Percentiles rank a stretch among this genome's conserved stretches.
These are phyloP conservation scores for Rutidosis leptorrhynchoides DNA, from an alignment of 129 eudicot species.

Conservation along the genomic window DNA sequence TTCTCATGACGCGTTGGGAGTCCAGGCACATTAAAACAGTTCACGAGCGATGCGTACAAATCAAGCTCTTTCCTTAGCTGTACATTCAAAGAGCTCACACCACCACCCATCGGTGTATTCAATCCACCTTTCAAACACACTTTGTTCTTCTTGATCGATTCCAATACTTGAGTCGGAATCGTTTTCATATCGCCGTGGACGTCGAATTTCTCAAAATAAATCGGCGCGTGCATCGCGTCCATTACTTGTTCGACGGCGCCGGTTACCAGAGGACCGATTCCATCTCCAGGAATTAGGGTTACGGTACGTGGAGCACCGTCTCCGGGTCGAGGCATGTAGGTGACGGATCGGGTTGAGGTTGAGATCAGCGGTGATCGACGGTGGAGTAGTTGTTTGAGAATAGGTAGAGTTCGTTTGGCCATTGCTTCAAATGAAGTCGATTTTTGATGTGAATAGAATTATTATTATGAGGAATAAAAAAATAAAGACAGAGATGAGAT, in stretches of 20 bases:
- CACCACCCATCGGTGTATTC: conserved; percentile 90
- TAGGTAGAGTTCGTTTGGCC: conserved; percentile 38
- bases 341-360: conserved; percentile 57
- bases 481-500: neutral
- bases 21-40: conserved; percentile 76
- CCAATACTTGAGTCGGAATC: conserved; percentile 59
- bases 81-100: conserved; percentile 81
- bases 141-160: conserved; percentile 69
- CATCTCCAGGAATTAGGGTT: conserved; percentile 89
- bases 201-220: conserved; percentile 68
- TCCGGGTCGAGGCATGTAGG: conserved; percentile 99
- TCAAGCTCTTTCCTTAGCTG: conserved; percentile 83
- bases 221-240: conserved; percentile 98
- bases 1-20: conserved; percentile 77
- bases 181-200: conserved; percentile 77
- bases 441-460: conserved; percentile 13
- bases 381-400: conserved; percentile 40
- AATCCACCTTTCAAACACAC: conserved; percentile 90
- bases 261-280: conserved; percentile 86
- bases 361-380: conserved; percentile 15
- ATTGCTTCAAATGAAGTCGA: neutral
- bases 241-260: conserved; percentile 87
- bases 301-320: conserved; percentile 85
- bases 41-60: conserved; percentile 77
- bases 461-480: neutral